These are phyloP conservation scores for Circinella umbellata DNA, from an alignment of 371 early-diverging fungal species.

Conservation along the genomic window DNA sequence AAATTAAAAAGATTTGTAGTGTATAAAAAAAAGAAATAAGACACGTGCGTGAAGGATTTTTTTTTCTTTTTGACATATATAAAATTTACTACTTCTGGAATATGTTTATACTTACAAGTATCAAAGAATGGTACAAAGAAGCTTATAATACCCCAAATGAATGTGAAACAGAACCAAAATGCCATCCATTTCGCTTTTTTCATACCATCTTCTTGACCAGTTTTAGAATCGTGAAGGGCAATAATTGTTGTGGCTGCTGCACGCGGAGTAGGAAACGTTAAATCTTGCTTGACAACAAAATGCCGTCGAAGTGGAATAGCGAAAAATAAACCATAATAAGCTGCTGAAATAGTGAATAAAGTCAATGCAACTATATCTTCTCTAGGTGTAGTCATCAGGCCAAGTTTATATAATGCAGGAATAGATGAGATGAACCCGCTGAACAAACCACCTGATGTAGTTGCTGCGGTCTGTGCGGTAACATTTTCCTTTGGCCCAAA, in stretches of 20 bases:
- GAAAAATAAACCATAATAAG: constrained; percentile 76
- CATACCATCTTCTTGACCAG: constrained; percentile 45
- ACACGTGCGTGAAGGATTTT: too few relatives aligned
- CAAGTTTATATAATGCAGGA: constrained; percentile 73
- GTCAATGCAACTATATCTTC: constrained; percentile 54
- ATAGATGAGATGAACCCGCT: constrained; percentile 70
- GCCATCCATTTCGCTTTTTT: constrained; percentile 55
- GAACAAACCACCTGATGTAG: constrained; percentile 70
- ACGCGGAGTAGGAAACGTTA: constrained; percentile 73
- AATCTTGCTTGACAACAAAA: constrained; percentile 72
- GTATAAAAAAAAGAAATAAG: too few relatives aligned
- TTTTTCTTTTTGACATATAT: background rate
- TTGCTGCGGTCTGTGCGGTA: constrained; percentile 72
- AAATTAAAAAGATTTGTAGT: background rate
- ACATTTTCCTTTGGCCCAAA: constrained; percentile 75
- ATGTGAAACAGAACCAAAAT: constrained; percentile 49
- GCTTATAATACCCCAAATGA: constrained; percentile 48
- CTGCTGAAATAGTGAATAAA: constrained; percentile 59
- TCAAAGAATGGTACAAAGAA: constrained; percentile 64
- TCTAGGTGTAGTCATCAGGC: constrained; percentile 54
- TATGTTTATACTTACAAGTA: constrained; percentile 21
- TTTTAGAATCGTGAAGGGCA: constrained; percentile 58
- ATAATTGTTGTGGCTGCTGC: constrained; percentile 73
- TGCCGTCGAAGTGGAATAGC: constrained; percentile 73
- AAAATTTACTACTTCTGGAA: too few relatives aligned